These are phyloP conservation scores for Alternaria brassicae DNA, from an alignment of 2,329 filamentous ascomycete genomes.

Conservation along the genomic window DNA sequence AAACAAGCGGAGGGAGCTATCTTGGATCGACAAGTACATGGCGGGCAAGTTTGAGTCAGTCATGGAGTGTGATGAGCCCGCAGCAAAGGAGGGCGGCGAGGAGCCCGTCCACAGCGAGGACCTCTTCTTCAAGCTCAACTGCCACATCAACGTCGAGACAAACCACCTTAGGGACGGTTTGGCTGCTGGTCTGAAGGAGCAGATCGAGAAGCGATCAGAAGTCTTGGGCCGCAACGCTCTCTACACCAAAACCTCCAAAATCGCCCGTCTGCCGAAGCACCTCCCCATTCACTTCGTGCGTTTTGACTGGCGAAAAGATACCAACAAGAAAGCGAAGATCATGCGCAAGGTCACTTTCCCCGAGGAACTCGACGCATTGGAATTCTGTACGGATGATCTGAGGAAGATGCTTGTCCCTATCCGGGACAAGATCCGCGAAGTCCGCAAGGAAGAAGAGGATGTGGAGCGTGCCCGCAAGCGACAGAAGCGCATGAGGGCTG, in stretches of 20 bases:
- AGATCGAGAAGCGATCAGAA: conserved; percentile 88
- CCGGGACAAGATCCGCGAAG: conserved; percentile 94
- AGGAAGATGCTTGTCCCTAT: conserved; percentile 84
- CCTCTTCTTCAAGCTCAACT: conserved; percentile 89
- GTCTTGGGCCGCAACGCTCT: conserved; percentile 77
- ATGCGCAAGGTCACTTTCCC: conserved; percentile 99
- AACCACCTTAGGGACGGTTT: conserved; percentile 94
- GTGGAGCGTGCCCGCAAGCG: conserved; percentile 90
- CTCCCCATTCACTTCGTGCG: conserved; percentile 96
- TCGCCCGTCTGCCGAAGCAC: conserved; percentile 91
- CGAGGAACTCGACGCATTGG: conserved; percentile 87
- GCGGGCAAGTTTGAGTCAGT: conserved; percentile 79
- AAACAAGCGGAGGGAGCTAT: conserved; percentile 55
- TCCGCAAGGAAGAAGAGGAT: conserved; percentile 94
- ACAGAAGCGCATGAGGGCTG: conserved; percentile 74
- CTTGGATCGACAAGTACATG: conserved; percentile 92
- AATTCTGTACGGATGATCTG: conserved; percentile 93
- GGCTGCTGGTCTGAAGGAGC: conserved; percentile 78
- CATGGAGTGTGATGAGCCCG: conserved; percentile 83
- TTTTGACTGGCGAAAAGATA: conserved; percentile 96
- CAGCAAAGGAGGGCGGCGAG: conserved; percentile 77
- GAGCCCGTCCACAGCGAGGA: conserved; percentile 72
- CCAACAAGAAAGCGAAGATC: conserved; percentile 98
- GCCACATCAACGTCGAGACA: conserved; percentile 85
- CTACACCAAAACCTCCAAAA: conserved; percentile 91